phyloP scores from a whole-genome alignment of 2,329 filamentous ascomycete species.

The Colletotrichum lini region DNA sequence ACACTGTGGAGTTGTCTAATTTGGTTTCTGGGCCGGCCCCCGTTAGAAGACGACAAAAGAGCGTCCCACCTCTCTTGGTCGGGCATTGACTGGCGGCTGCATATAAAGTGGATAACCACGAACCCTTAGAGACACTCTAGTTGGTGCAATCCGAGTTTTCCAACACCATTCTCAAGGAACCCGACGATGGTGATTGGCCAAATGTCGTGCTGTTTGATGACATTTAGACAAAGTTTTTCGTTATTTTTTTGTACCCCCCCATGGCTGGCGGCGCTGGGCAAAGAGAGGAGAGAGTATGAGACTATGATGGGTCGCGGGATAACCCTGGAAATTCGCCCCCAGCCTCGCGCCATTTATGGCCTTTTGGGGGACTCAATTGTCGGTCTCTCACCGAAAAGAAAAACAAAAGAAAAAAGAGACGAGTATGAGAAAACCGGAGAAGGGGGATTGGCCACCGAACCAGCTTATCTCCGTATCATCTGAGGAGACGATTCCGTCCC shows the following conservation, averaged over 20 bases:
- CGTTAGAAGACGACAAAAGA: background rate
- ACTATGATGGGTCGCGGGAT: background rate
- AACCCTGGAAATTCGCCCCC: constrained; percentile 2
- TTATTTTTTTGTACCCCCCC: background rate
- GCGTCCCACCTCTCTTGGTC: constrained; percentile 2
- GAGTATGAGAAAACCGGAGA: background rate
- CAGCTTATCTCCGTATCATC: too few relatives aligned
- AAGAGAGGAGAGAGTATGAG: too few relatives aligned
- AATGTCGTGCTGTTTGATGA: background rate
- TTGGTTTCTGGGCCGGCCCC: background rate
- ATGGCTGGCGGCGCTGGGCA: background rate
- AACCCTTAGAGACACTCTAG: constrained; percentile 1
- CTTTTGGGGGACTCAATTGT: too few relatives aligned
- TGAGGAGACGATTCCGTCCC: constrained; percentile 1
- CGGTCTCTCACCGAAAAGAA: constrained; percentile 8
- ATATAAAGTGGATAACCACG: constrained; percentile 16
- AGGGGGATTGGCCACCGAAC: constrained; percentile 11
- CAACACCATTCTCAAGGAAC: background rate
- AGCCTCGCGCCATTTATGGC: constrained; percentile 5
- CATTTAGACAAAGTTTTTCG: constrained; percentile 7
- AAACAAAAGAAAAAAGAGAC: too few relatives aligned
- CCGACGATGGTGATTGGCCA: background rate
- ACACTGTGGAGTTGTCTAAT: constrained; percentile 1
- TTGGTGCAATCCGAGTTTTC: background rate
- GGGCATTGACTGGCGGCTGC: constrained; percentile 17